Percentiles rank a stretch among this genome's conserved stretches.
Evolutionary conservation across 768 basidiomycete species (phyloP).

Genomic region (Amanita molliuscula): DNA sequence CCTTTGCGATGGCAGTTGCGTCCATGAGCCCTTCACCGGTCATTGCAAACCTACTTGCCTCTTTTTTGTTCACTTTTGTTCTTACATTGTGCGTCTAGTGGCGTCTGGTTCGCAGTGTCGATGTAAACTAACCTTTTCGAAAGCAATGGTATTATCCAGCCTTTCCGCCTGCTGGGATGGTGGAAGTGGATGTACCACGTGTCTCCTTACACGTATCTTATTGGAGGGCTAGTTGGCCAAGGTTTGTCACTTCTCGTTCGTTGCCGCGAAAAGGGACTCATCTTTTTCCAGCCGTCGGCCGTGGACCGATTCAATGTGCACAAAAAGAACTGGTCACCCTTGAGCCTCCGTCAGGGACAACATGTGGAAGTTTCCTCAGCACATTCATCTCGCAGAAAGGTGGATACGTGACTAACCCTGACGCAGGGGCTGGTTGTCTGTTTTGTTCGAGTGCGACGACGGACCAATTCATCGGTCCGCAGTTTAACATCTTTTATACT

Average conservation of each 20-base stretch:
- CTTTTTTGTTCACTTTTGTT: slow-evolving; percentile 51
- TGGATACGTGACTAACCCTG: slow-evolving; percentile 49
- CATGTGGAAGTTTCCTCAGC: slow-evolving; percentile 40
- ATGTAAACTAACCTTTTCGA: neutral
- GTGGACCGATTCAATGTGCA: slow-evolving; percentile 41
- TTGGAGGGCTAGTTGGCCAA: slow-evolving; percentile 39
- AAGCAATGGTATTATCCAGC: slow-evolving; percentile 61
- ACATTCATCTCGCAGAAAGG: slow-evolving; percentile 40
- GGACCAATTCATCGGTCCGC: slow-evolving; percentile 39
- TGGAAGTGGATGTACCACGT: slow-evolving; percentile 65
- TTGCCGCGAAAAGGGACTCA: slow-evolving; percentile 16
- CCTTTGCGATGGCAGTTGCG: slow-evolving; percentile 50
- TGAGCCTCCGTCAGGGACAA: slow-evolving; percentile 43
- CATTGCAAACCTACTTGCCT: slow-evolving; percentile 48
- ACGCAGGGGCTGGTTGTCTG: slow-evolving; percentile 37
- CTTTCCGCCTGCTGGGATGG: slow-evolving; percentile 49
- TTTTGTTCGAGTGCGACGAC: slow-evolving; percentile 47
- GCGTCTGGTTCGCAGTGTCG: neutral
- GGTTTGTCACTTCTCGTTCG: slow-evolving; percentile 22
- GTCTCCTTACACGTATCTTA: slow-evolving; percentile 42
- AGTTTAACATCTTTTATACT: slow-evolving; percentile 54
- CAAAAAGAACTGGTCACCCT: slow-evolving; percentile 52
- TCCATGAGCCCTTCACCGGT: slow-evolving; percentile 51
- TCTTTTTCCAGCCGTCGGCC: slow-evolving; percentile 38
- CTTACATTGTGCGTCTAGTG: slow-evolving; percentile 48